These are phyloP conservation scores for Ploettnerulaceae sp. DNA, from an alignment of 2,329 filamentous ascomycete genomes.

Conservation along the genomic window DNA sequence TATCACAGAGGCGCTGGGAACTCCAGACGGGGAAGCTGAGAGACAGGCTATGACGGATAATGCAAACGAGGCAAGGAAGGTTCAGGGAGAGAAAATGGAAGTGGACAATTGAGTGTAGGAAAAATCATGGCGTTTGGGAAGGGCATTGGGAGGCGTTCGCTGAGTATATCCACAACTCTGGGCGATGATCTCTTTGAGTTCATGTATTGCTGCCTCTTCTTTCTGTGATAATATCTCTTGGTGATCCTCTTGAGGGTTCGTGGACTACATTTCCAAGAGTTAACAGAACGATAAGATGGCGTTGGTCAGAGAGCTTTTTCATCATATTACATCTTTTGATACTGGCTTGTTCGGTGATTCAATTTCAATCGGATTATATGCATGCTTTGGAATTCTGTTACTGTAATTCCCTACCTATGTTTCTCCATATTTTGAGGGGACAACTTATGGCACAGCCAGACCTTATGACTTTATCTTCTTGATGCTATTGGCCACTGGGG, in stretches of 20 bases:
- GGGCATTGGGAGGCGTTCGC: not conserved
- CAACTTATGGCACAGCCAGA: too few species aligned
- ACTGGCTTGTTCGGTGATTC: too few species aligned
- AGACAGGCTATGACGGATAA: conserved; percentile 29
- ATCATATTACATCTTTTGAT: too few species aligned
- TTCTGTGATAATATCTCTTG: not conserved
- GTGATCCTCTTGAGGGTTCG: not conserved
- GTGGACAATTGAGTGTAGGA: conserved; percentile 12
- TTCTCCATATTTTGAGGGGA: too few species aligned
- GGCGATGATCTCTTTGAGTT: not conserved
- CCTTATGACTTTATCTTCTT: too few species aligned
- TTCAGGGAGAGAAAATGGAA: conserved; percentile 14
- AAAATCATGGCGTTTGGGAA: not conserved
- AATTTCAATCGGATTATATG: too few species aligned
- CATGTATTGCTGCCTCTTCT: not conserved
- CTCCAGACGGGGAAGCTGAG: conserved; percentile 28
- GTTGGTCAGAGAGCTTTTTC: too few species aligned
- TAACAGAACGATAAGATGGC: too few species aligned
- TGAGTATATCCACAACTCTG: not conserved
- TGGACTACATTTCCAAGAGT: too few species aligned
- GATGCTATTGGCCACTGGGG: too few species aligned
- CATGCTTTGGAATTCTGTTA: too few species aligned
- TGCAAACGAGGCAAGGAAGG: conserved; percentile 22
- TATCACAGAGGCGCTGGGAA: conserved; percentile 53
- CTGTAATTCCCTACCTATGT: too few species aligned